phyloP scores from a whole-genome alignment of 345 rosid species.

The Kernera saxatilis region DNA sequence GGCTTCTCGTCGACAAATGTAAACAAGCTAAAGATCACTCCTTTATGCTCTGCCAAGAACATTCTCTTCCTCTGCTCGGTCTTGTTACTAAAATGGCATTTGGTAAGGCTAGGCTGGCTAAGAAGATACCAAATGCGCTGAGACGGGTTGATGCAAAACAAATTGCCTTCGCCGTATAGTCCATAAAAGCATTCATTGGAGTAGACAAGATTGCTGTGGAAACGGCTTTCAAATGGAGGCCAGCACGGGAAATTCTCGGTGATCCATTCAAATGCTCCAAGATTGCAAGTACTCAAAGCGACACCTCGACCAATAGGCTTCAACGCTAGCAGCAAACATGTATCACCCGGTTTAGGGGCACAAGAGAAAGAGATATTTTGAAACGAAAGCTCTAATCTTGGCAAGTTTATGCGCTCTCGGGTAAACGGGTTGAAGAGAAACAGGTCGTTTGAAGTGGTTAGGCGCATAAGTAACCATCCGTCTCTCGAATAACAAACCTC shows the following conservation, averaged over 20 bases:
- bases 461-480: neutral
- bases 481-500: neutral
- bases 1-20: neutral
- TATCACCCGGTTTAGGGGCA: neutral
- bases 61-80: neutral
- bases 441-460: neutral
- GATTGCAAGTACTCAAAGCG: neutral
- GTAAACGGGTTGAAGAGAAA: neutral
- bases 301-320: neutral
- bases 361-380: neutral
- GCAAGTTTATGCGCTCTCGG: neutral
- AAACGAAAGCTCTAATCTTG: neutral
- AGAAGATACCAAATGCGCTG: neutral
- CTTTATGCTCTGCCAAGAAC: neutral
- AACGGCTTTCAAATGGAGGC: neutral
- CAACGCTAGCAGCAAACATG: neutral
- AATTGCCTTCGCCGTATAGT: neutral
- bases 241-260: neutral
- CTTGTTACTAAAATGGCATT: neutral
- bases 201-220: neutral
- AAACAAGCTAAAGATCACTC: neutral
- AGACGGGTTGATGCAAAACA: neutral
- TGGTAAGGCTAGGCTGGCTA: neutral
- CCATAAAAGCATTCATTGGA: neutral
- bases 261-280: neutral